Conservation (phyloP, 2,329 filamentous ascomycete species). For the Diaporthe citriasiana region DNA sequence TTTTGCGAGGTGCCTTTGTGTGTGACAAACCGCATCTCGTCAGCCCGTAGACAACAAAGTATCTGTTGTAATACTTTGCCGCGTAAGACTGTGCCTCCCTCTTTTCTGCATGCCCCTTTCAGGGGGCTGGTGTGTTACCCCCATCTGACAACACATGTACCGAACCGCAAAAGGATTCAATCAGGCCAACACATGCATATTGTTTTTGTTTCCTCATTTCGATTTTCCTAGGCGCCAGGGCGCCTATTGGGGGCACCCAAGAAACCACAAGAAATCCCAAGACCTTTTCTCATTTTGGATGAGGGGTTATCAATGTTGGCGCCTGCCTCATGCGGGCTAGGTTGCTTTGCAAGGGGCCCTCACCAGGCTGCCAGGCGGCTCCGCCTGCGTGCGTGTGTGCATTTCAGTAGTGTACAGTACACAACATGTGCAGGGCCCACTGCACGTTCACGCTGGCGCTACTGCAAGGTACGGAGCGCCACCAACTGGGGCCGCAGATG, state of each 20-base stretch:
- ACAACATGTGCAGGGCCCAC: not conserved
- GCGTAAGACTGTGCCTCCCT: not conserved
- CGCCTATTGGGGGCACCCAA: not conserved
- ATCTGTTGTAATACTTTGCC: not conserved
- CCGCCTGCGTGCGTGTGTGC: slow-evolving; percentile 1
- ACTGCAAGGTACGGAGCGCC: not conserved
- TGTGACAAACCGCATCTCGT: not conserved
- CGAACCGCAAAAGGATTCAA: slow-evolving; percentile 6
- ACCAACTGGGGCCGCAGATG: not conserved
- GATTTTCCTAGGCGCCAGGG: not conserved
- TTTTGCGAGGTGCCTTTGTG: not conserved
- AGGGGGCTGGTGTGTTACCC: not conserved
- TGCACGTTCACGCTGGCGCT: slow-evolving; percentile 1
- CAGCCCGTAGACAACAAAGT: not conserved
- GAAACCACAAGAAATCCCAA: not conserved
- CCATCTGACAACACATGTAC: not conserved
- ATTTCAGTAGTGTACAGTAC: not conserved
- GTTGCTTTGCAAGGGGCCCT: not conserved
- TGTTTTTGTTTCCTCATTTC: slow-evolving; percentile 4
- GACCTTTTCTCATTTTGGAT: slow-evolving; percentile 28
- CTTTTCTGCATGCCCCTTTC: slow-evolving; percentile 4
- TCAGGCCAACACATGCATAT: not conserved
- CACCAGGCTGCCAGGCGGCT: not conserved
- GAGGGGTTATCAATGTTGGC: not conserved
- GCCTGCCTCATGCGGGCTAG: slow-evolving; percentile 26